Evolutionary conservation across 371 early-diverging fungal genomes (phyloP).

Genomic region (Mucor circinelloides): DNA sequence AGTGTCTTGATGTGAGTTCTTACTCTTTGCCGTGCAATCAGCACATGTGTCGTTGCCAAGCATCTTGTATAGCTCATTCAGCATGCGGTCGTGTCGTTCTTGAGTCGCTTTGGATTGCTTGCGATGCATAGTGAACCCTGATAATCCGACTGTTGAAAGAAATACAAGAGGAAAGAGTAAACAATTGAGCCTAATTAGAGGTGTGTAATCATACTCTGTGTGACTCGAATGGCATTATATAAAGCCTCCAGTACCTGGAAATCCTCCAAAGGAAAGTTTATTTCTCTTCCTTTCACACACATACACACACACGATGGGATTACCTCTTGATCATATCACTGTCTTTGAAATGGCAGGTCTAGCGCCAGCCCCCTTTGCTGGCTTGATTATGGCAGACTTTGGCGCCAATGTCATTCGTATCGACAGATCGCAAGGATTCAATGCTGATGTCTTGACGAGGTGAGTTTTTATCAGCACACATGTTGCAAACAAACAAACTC

Average conservation of each 20-base stretch:
- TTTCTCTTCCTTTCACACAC: not conserved
- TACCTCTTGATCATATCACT: slow-evolving; percentile 56
- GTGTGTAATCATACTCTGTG: not conserved
- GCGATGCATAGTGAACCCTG: slow-evolving; percentile 24
- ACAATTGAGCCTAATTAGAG: not conserved
- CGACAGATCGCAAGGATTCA: slow-evolving; percentile 51
- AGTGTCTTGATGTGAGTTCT: slow-evolving; percentile 15
- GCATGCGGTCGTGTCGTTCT: slow-evolving; percentile 58
- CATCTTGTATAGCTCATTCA: slow-evolving; percentile 68
- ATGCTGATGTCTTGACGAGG: slow-evolving; percentile 60
- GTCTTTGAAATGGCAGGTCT: slow-evolving; percentile 80
- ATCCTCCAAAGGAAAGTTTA: not conserved
- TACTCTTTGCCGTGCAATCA: slow-evolving; percentile 78
- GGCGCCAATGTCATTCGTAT: slow-evolving; percentile 78
- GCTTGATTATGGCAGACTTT: slow-evolving; percentile 74
- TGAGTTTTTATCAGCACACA: not conserved
- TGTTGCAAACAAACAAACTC: not conserved
- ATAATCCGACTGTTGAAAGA: not conserved
- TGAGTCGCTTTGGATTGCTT: slow-evolving; percentile 46
- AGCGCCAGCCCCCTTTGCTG: slow-evolving; percentile 76
- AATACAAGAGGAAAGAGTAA: not conserved
- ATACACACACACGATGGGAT: not conserved
- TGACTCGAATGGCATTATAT: not conserved
- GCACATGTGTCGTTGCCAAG: slow-evolving; percentile 82
- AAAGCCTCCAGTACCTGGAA: not conserved